These are phyloP conservation scores for Cinnamomum micranthum DNA, from an alignment of 164 flowering plant species.

Conservation along the genomic window DNA sequence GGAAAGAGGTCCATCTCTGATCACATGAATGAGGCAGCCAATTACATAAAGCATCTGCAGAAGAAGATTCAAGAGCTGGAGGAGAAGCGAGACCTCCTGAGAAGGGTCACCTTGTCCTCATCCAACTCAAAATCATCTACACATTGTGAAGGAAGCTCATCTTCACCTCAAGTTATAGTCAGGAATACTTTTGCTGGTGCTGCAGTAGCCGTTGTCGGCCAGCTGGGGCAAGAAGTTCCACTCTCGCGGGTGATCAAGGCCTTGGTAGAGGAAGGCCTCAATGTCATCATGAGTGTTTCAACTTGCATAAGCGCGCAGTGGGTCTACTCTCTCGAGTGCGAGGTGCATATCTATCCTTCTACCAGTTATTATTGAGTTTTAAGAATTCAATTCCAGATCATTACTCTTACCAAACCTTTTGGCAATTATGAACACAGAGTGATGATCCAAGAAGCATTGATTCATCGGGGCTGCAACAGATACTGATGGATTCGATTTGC, in stretches of 20 bases:
- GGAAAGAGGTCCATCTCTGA: conserved; percentile 41
- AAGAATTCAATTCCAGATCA: neutral
- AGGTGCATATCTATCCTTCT: neutral
- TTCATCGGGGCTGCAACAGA: neutral
- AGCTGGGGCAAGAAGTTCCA: conserved; percentile 9
- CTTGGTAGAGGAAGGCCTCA: conserved; percentile 21
- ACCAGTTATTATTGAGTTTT: neutral
- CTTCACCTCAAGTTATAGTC: conserved; percentile 14
- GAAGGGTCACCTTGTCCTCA: neutral
- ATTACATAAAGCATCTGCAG: conserved; percentile 26
- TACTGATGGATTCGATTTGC: neutral
- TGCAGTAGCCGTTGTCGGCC: conserved; percentile 21
- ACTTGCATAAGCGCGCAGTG: neutral
- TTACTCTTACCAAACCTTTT: neutral
- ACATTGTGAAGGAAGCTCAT: conserved; percentile 4
- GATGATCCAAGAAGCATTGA: neutral
- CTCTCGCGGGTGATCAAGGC: conserved; percentile 29
- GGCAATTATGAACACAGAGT: neutral
- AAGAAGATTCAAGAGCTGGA: conserved; percentile 24
- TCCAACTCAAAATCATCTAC: neutral
- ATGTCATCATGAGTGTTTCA: neutral
- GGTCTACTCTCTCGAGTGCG: neutral
- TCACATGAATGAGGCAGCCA: conserved; percentile 35
- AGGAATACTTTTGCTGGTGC: conserved; percentile 23
- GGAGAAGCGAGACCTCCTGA: conserved; percentile 26